Percentiles rank a stretch among this genome's conserved stretches.
These are phyloP conservation scores for Sordariomycetes sp. DNA, from an alignment of 2,329 filamentous ascomycete genomes.

Conservation along the genomic window DNA sequence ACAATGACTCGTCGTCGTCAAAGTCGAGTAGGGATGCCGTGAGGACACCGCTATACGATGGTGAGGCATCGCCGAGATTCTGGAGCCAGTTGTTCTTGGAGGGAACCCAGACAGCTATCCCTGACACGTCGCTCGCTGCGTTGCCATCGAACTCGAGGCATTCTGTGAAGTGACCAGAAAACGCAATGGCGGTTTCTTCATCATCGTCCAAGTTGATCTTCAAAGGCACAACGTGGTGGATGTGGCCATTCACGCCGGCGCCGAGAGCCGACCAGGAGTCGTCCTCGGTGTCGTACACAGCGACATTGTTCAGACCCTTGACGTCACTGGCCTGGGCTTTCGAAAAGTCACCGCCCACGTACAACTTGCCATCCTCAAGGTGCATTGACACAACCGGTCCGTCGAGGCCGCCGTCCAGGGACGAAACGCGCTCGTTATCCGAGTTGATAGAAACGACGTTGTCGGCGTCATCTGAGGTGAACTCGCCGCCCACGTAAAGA, in stretches of 20 bases:
- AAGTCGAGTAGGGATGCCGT: constrained; percentile 55
- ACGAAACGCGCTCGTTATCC: constrained; percentile 48
- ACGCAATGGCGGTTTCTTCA: constrained; percentile 61
- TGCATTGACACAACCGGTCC: constrained; percentile 65
- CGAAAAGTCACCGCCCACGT: constrained; percentile 77
- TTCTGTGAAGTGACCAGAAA: constrained; percentile 70
- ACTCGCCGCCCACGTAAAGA: constrained; percentile 76
- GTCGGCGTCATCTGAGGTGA: constrained; percentile 54
- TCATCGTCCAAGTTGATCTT: constrained; percentile 65
- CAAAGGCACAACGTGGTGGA: constrained; percentile 65
- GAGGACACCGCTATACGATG: constrained; percentile 62
- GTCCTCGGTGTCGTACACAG: constrained; percentile 58
- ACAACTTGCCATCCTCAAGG: constrained; percentile 55
- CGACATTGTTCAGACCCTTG: constrained; percentile 63
- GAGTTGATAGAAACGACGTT: constrained; percentile 70
- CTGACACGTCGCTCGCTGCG: constrained; percentile 49
- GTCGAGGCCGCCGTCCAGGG: constrained; percentile 66
- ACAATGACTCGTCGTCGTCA: constrained; percentile 50
- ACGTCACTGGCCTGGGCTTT: constrained; percentile 53
- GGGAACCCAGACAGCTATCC: constrained; percentile 88
- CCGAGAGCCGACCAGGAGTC: constrained; percentile 72
- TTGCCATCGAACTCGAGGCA: constrained; percentile 59
- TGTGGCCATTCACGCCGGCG: constrained; percentile 72
- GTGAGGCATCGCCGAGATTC: constrained; percentile 56
- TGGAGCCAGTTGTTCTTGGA: constrained; percentile 80